Conservation (phyloP, 345 rosid genomes). For the Fremontodendron californicum region DNA sequence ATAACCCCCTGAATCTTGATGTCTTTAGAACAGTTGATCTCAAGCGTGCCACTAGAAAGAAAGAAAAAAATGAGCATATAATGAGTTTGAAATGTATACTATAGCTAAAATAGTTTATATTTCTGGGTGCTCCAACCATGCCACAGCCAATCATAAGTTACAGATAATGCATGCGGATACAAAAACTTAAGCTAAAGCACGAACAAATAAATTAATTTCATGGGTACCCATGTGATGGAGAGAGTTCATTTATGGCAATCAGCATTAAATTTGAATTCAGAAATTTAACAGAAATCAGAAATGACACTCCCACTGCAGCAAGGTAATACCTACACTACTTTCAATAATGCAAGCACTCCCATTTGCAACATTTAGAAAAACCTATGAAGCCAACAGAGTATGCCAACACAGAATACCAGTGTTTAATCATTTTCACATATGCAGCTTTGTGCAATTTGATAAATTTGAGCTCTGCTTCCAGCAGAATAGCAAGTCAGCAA, state of each 20-base stretch:
- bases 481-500: background rate
- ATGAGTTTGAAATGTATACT: conserved; percentile 12
- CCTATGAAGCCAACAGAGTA: background rate
- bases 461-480: background rate
- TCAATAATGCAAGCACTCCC: background rate
- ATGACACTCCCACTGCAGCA: background rate
- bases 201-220: background rate
- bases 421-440: background rate
- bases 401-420: background rate
- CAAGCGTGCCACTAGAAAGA: conserved; percentile 72
- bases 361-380: background rate
- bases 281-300: background rate
- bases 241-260: conserved; percentile 2
- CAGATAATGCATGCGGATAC: background rate
- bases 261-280: background rate
- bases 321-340: background rate
- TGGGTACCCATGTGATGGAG: background rate
- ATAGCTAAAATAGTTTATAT: background rate
- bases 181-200: background rate
- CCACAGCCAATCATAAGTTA: conserved; percentile 6
- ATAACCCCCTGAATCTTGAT: conserved; percentile 87
- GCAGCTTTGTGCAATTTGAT: background rate
- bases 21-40: conserved; percentile 89
- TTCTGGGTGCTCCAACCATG: background rate
- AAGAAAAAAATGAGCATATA: background rate